Base-by-base conservation (phyloP, 2,329 filamentous ascomycete species). In the Metarhizium robertsii region DNA sequence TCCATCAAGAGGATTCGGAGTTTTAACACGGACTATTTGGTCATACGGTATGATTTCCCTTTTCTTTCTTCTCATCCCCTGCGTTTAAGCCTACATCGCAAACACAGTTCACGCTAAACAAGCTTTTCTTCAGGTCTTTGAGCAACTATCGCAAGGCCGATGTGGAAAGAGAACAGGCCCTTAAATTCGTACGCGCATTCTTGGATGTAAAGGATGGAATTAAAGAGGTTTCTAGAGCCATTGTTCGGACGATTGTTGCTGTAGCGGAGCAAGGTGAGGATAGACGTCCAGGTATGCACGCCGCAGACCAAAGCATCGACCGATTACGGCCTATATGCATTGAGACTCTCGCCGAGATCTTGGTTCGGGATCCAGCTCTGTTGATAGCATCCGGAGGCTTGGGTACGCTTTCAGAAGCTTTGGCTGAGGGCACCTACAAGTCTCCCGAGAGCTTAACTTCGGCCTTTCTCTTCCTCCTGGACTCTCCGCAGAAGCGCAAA, bases 131-230 rank as follows among this genome's bases (percentile, higher is more conserved):
- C 56, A 82, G 79, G 58, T 97, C 94, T 1, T 76, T 99, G 38
- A 90, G 95, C 61, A 97, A 97, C 68, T 94, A 97, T 69, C 87
- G 88, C 66, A 97, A 96, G 70, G 90, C 92, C n/a, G 92, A 92
- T 62, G 89, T 99, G 18, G 94, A 99, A 73, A 83, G 95, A 54
- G 94, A 99, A 70, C 94, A 99, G 71, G 94, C 94, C 13, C 76
- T 99, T 64, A 99, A 99, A 69, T 96, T 99, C 68, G 86, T 97
- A 30, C 84, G 94, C 57, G 90, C 92, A 10, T 99, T 99, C 65
- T 76, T 99, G 2, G 94, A 99, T 67, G 90, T 97, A 60, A 96
- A 96, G 67, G 90, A 91, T 59, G 94, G 94, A 11, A 86, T 95
- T 8, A 81, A 83, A 59, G 92, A 99, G 68, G 81, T 99, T 40